phyloP scores from a whole-genome alignment of 345 rosid species.

The Pugionium dolabratum region DNA sequence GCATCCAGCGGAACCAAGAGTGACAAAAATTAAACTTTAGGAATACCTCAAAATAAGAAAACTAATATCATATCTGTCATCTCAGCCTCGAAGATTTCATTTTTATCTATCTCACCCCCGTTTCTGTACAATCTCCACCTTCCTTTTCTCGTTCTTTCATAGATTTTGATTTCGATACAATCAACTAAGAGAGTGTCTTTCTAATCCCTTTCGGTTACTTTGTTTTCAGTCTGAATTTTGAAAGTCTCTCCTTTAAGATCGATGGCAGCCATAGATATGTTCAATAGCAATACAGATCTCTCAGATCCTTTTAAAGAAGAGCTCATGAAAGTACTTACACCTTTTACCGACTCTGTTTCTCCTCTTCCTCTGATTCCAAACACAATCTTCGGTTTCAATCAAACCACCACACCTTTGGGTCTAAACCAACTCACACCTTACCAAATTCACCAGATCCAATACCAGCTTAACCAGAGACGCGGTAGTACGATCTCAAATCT shows the following conservation, averaged over 20 bases:
- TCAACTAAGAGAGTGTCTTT: constrained; percentile 52
- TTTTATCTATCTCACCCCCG: background rate
- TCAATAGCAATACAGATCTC: constrained; percentile 41
- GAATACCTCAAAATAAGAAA: background rate
- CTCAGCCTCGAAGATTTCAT: constrained; percentile 8
- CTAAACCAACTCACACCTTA: constrained; percentile 61
- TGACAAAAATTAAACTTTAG: constrained; percentile 28
- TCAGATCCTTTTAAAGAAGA: constrained; percentile 62
- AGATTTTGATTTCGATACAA: constrained; percentile 23
- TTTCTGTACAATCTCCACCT: constrained; percentile 34
- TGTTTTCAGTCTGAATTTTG: background rate
- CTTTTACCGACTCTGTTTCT: constrained; percentile 54
- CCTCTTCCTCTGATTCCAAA: constrained; percentile 36
- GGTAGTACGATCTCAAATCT: constrained; percentile 33
- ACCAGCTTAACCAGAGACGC: constrained; percentile 51
- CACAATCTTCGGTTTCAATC: constrained; percentile 44
- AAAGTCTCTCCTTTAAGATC: constrained; percentile 39
- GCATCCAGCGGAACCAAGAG: constrained; percentile 41
- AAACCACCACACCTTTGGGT: constrained; percentile 51
- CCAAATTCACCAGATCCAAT: constrained; percentile 74
- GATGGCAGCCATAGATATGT: constrained; percentile 62
- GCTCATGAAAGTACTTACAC: constrained; percentile 62
- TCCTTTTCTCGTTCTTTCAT: constrained; percentile 26
- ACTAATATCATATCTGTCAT: background rate
- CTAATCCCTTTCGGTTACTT: constrained; percentile 44